Percentiles rank a stretch among this genome's conserved stretches.
phyloP scores from a whole-genome alignment of 305 asterid species.

The Solanum hybrid region DNA sequence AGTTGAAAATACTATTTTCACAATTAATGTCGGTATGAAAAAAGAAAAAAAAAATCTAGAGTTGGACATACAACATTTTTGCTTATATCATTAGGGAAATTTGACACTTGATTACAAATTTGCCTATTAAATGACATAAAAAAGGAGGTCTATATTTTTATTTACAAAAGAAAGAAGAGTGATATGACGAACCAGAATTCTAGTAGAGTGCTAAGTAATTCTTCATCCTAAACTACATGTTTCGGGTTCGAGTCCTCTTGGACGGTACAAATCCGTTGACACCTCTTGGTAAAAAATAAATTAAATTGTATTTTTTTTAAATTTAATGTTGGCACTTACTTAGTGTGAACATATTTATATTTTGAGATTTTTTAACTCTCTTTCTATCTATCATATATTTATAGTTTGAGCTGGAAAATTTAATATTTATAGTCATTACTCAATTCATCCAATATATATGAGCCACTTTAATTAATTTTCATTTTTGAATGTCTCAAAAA shows the following conservation, averaged over 20 bases:
- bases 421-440: background rate
- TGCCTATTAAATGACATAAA: background rate
- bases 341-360: background rate
- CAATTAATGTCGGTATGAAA: background rate
- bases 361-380: background rate
- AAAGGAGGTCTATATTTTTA: background rate
- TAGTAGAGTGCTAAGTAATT: too few species aligned
- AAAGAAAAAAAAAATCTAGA: background rate
- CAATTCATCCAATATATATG: background rate
- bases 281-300: background rate
- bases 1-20: background rate
- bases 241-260: background rate
- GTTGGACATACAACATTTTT: background rate
- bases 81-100: background rate
- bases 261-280: too few species aligned
- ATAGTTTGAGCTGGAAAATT: background rate
- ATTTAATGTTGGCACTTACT: background rate
- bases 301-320: background rate
- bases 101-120: background rate
- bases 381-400: background rate
- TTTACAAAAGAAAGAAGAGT: too few species aligned
- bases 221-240: too few species aligned
- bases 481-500: background rate
- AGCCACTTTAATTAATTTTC: background rate
- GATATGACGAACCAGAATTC: accelerated